Percentiles rank a stretch among this genome's conserved stretches.
Evolutionary conservation across 2,329 filamentous ascomycete genomes (phyloP).

Genomic region (Parastagonospora avenae): DNA sequence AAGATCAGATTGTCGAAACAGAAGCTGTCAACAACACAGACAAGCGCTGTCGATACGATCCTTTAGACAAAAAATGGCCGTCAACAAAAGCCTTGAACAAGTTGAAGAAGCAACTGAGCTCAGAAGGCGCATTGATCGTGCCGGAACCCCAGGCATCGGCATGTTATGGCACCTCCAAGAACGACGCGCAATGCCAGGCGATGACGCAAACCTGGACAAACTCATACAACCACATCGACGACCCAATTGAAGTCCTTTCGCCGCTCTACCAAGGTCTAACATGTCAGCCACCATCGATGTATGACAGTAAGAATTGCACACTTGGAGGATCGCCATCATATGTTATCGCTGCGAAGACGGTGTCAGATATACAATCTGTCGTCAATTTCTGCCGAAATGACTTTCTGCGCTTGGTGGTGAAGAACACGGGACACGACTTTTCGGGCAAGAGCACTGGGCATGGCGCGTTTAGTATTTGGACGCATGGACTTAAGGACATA

Average conservation of each 20-base stretch:
- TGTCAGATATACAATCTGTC: conserved; percentile 31
- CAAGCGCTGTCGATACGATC: conserved; percentile 25
- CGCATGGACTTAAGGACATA: conserved; percentile 36
- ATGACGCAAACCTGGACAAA: conserved; percentile 25
- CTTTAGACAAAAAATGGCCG: conserved; percentile 30
- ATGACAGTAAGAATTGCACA: conserved; percentile 27
- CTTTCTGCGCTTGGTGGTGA: conserved; percentile 35
- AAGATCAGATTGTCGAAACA: conserved; percentile 10
- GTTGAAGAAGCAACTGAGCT: conserved; percentile 26
- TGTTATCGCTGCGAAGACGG: conserved; percentile 28
- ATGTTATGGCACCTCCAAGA: conserved; percentile 24
- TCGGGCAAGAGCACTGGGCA: conserved; percentile 30
- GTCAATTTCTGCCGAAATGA: conserved; percentile 37
- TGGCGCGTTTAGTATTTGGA: conserved; percentile 36
- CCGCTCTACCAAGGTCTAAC: conserved; percentile 37
- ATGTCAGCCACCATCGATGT: conserved; percentile 28
- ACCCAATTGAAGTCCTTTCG: conserved; percentile 32
- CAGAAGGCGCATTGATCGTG: conserved; percentile 23
- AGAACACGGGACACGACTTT: conserved; percentile 41
- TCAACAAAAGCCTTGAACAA: conserved; percentile 29
- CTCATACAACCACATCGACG: conserved; percentile 26
- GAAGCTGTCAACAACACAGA: conserved; percentile 18
- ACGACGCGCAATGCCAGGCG: conserved; percentile 27
- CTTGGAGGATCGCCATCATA: conserved; percentile 35
- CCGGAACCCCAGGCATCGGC: conserved; percentile 26